Evolutionary conservation across 2,329 filamentous ascomycete genomes (phyloP), one percentile per base, ranked within the genome.

Genomic region (Colletotrichum camelliae): DNA sequence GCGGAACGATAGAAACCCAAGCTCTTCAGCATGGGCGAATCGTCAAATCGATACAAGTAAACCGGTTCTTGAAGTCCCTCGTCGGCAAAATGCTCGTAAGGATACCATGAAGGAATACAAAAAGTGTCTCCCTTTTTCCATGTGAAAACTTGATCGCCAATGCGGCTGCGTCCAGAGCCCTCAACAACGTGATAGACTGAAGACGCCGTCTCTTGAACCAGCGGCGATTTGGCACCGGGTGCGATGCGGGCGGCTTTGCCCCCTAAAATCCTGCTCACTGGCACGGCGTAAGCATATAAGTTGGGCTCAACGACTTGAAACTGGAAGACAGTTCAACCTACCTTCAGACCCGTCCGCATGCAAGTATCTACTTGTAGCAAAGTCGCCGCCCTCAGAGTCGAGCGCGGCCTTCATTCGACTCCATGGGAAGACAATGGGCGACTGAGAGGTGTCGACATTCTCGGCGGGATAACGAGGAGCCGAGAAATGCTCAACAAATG

Each of bases 61-160:
- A 87, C 86, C 1, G 81, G 81, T 39, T 82, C 78, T 3, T 73
- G 76, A 9, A 72, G 69, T 2, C 72, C 67, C 3, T 71, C 78
- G 15, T 80, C 80, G 2, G 88, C 86, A 69, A 85, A 85, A 77
- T 90, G 88, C 78, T 89, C 84, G 74, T 88, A 89, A 15, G 75
- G 79, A 66, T 89, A 81, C 89, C 90, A 91, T 0, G 88, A 80
- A 0, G 89, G 90, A 15, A 91, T 82, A 76, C 87, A 89, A 74
- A 91, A 91, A 0, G 88, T 91, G 79, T 91, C 90, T 4, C 88
- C 87, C 55, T 83, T 79, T 73, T 87, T 86, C 89, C 89, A 91
- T 1, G 67, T 29, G 31, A 86, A 78, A 5, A 70, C 80, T 64
- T 84, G 77, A 1, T 82, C 86, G 3, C 82, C 83, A 57, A 91